phyloP scores from a whole-genome alignment of 2,329 filamentous ascomycete genomes.

The Fusarium protoensiforme region DNA sequence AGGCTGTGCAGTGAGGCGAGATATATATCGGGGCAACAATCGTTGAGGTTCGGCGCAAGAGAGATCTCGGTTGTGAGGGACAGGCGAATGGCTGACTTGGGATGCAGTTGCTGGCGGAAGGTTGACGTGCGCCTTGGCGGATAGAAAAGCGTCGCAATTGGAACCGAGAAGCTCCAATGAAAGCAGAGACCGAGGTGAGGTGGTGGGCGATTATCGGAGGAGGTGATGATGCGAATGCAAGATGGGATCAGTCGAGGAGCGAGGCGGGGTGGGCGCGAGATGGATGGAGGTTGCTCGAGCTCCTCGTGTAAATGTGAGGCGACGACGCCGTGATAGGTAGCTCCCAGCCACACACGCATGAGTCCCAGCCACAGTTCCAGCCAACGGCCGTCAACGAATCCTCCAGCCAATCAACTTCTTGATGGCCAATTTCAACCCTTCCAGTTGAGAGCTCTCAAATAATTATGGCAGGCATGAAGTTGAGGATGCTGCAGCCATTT shows the following conservation, averaged over 20 bases:
- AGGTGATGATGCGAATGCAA: background rate
- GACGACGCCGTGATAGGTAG: conserved; percentile 13
- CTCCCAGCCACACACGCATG: conserved; percentile 26
- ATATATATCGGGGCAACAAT: background rate
- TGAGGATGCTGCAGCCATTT: background rate
- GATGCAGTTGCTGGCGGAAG: background rate
- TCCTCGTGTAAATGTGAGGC: background rate
- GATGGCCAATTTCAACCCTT: background rate
- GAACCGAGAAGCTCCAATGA: background rate
- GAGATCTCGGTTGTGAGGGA: background rate
- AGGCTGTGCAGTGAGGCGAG: background rate
- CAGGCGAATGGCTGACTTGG: background rate
- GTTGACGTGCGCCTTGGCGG: background rate
- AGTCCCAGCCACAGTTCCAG: conserved; percentile 21
- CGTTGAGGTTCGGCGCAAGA: background rate
- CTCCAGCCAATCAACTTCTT: background rate
- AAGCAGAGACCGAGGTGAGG: background rate
- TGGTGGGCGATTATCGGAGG: background rate
- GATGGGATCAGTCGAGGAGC: background rate
- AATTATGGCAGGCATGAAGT: background rate
- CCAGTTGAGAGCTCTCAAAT: background rate
- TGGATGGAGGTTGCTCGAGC: conserved; percentile 23
- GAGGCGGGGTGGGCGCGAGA: conserved; percentile 26
- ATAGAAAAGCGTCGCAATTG: background rate
- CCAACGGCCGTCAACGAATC: background rate